Base-by-base conservation (phyloP, 2,329 filamentous ascomycete species). In the Escovopsis sp. region DNA sequence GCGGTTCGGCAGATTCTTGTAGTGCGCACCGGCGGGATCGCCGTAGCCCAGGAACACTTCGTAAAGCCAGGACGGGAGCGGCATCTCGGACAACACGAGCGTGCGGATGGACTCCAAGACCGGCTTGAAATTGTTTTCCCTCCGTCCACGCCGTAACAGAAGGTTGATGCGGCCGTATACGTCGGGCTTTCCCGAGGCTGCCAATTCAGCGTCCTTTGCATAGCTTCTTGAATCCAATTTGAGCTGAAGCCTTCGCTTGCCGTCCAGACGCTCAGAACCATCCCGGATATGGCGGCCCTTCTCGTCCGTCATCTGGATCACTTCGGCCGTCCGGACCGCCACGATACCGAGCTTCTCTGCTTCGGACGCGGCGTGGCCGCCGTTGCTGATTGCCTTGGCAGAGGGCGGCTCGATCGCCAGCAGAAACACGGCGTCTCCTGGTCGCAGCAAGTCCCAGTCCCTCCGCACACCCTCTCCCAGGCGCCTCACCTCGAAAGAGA, bases 1-100 rank as follows among this genome's bases (percentile, higher is more conserved):
- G 39, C 77, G 72, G 53, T 85, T 90, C 2, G 81, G 62, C 13
- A 98, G 61, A 34, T 85, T 78, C 43, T 82, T 85, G 60, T 93
- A 94, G 16, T 76, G 81, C 25, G 90, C 90, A 39, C 82, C 79
- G 21, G 84, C 72, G 39, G 90, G 88, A 55, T 98, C 87, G 32
- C 90, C 90, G 54, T 93, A 96, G 3, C 90, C 90, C n/a, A 98
- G 64, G 55, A 96, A 98, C 9, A 96, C 88, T 45, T 96, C 90
- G 49, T 94, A 85, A 30, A 98, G 66, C 90, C 90, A 98, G 2
- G 78, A 72, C 12, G 90, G 86, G 36, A 96, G 67, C 6, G 83
- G 81, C 15, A 88, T 77, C 46, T 93, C 83, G 1, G 86, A 86
- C 25, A 93, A 65, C 2, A 85, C 80, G 21, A 98, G 69, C 43